phyloP scores from a whole-genome alignment of 148 eudicot species.

The Tetragonia tetragonoides region DNA sequence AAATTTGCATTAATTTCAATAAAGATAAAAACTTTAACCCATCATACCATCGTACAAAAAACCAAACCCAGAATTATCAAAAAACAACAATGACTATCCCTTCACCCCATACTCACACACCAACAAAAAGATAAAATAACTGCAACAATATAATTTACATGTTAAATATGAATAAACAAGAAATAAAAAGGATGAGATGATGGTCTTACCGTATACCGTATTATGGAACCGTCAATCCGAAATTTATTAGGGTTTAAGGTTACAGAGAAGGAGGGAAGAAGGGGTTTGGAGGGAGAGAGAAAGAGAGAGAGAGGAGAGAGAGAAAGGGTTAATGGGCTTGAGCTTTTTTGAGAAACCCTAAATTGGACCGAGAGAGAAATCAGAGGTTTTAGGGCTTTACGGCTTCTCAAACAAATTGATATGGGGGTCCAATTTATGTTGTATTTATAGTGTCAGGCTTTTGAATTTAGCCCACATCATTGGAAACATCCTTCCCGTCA shows the following conservation, averaged over 20 bases:
- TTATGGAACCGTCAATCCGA: not conserved
- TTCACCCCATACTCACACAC: not conserved
- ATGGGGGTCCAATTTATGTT: slow-evolving; percentile 19
- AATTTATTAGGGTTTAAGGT: slow-evolving; percentile 24
- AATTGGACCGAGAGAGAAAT: slow-evolving; percentile 23
- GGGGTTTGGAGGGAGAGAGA: slow-evolving; percentile 16
- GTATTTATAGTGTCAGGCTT: slow-evolving; percentile 8
- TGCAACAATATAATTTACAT: not conserved
- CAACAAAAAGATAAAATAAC: not conserved
- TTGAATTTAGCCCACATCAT: not conserved
- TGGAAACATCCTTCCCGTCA: not conserved
- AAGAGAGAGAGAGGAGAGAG: slow-evolving; percentile 13
- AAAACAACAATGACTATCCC: not conserved
- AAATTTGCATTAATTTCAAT: not conserved
- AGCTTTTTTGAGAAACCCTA: slow-evolving; percentile 26
- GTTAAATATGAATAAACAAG: not conserved
- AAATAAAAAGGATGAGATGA: not conserved
- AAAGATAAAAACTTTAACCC: not conserved
- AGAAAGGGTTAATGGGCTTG: slow-evolving; percentile 26
- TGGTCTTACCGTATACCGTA: slow-evolving; percentile 20
- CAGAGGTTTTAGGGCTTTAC: slow-evolving; percentile 9
- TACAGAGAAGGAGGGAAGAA: slow-evolving; percentile 1
- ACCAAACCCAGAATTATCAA: slow-evolving; percentile 21
- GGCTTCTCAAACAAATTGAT: not conserved
- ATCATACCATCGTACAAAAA: not conserved